Base-by-base conservation (phyloP, 139 green algal species). In the Diplosphaera chodatii region DNA sequence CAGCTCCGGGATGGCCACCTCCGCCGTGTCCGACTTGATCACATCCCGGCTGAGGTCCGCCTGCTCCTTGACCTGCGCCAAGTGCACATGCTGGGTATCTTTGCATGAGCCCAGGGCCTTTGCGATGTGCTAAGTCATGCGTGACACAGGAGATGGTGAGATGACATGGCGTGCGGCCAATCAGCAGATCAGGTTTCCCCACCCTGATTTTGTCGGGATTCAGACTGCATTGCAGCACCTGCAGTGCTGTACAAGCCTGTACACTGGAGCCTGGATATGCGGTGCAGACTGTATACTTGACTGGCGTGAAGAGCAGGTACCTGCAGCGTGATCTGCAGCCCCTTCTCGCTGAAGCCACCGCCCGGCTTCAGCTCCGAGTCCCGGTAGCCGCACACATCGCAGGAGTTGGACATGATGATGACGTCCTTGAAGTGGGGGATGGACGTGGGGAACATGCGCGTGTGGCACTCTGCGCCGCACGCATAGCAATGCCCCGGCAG, bases 371-470 rank as follows among this genome's bases (percentile, higher is more conserved):
- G 32, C 69, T 89, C 85, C 15, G 80, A 83, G 75, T 78, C 86
- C 40, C 76, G 72, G 69, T 85, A 92, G 27, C 81, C 87, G 56
- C 75, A 89, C 64, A 27, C 37, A 32, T 87, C 82, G 71, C 86
- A 92, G 0, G 81, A 27, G 32, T 83, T 73, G 55, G 77, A 69
- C 81, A 91, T 91, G 13, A 92, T 69, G 41, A 90, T 85, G 48
- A 91, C 80, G 27, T 87, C 77, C 77, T 87, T 87, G 70, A 91
- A 87, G 64, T 85, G 89, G 22, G 79, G 79, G 62, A 88, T 86
- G 37, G 66, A 73, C 1, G 79, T 89, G 16, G 69, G 63, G 74
- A 75, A 91, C 70, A 90, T 83, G 48, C 79, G 75, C 0, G 82
- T 87, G 29, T 74, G 34, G 20, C 40, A 68, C 0, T 64, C 48